Evolutionary conservation across 2,329 filamentous ascomycete genomes (phyloP), one percentile per base, ranked within the genome.

Genomic region (Phialophora tarda): DNA sequence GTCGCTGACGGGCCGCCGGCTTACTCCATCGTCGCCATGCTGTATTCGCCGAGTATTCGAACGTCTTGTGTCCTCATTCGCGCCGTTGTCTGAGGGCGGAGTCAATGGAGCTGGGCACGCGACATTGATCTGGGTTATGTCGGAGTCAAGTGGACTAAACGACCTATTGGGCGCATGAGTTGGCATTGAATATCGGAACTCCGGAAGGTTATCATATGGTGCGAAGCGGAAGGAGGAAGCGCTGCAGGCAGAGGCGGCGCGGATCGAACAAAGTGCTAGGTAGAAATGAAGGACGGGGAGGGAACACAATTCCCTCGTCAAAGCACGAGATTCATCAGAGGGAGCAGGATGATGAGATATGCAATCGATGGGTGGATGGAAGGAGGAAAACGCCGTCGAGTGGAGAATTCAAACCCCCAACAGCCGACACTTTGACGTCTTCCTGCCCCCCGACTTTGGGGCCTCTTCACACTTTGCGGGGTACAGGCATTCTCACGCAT

Each of bases 191-290:
- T 38, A 30, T 48, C 14, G 61, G 62, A 26, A 41, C 32, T 55
- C 60, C 60, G 60, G 47, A 41, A 56, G 62, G 62, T 60, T 71
- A 71, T 70, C 71, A 72, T 72, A 66, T 63, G 70, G 69, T 62
- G 41, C 17, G 63, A 26, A 44, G 11, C 12, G 14, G 30, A 53
- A 28, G 30, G 28, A 58, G 44, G 26, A 32, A 28, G 38, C 24
- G 60, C n/a, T 11, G 26, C 38, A 41, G 32, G 2, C 4, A 50
- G 24, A 30, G 24, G 24, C 30, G 50, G 24, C 23, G 21, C 12
- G n/a, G 48, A 17, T 58, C 53, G 50, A 32, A 23, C 32, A 59
- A 26, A 17, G 51, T n/a, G 23, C 26, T 24, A 34, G 23, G 14
- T 32, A 48, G 28, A 17, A 48, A 38, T 51, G 32, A 38, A 65